Evolutionary conservation across 495 filamentous ascomycete genomes (phyloP).

Genomic region (Daldinia decipiens): DNA sequence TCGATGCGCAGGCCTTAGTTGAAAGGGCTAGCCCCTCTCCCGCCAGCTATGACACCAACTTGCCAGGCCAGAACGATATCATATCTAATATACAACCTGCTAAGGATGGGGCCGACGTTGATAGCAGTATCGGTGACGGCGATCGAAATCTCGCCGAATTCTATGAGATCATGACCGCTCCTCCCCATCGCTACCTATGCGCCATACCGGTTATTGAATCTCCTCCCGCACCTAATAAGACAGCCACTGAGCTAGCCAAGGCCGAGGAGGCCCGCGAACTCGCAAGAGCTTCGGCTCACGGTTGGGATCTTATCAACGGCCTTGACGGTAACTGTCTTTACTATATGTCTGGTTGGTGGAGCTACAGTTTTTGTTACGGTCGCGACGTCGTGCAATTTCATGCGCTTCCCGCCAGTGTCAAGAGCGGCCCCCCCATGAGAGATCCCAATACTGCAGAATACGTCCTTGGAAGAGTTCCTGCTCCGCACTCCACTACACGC

Average conservation of each 20-base stretch:
- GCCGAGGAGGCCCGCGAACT: slow-evolving; percentile 87
- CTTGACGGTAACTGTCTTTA: slow-evolving; percentile 91
- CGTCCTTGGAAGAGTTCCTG: slow-evolving; percentile 70
- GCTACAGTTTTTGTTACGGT: slow-evolving; percentile 94
- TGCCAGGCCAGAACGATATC: slow-evolving; percentile 51
- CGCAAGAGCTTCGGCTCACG: slow-evolving; percentile 80
- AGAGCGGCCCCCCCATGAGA: slow-evolving; percentile 73
- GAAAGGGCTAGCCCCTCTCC: slow-evolving; percentile 47
- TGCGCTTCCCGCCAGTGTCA: slow-evolving; percentile 71
- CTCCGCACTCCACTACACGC: slow-evolving; percentile 39
- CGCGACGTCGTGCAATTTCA: slow-evolving; percentile 91
- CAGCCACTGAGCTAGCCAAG: slow-evolving; percentile 68
- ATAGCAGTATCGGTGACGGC: slow-evolving; percentile 19
- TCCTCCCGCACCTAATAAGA: slow-evolving; percentile 64
- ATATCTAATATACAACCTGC: slow-evolving; percentile 47
- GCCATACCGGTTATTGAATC: slow-evolving; percentile 77
- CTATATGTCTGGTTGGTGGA: slow-evolving; percentile 95
- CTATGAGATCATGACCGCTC: slow-evolving; percentile 78
- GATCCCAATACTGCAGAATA: slow-evolving; percentile 83
- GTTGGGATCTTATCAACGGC: slow-evolving; percentile 88
- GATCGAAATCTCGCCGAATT: slow-evolving; percentile 54
- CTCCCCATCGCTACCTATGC: slow-evolving; percentile 81
- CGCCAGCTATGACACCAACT: slow-evolving; percentile 47
- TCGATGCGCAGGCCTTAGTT: slow-evolving; percentile 71
- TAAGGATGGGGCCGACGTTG: slow-evolving; percentile 37